A percentile compares a stretch with the other conserved stretches of the same genome.
Conservation (phyloP, 768 basidiomycete genomes). For the Calocybe gangraenosa region DNA sequence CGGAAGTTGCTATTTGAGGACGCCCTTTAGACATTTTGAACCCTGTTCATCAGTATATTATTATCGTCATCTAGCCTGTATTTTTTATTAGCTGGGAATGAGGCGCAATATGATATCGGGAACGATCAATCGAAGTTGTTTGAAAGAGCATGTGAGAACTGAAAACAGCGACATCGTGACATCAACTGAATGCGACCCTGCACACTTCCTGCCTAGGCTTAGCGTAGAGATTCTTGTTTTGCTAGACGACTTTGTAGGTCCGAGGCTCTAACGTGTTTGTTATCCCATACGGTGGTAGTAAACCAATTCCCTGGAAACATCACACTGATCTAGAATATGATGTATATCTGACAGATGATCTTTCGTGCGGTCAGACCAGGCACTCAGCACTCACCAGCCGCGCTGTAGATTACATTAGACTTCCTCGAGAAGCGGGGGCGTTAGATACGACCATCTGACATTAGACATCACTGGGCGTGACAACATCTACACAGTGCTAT, state of each 20-base stretch:
- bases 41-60: no score
- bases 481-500: not conserved
- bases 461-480: not conserved
- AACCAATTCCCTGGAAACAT: not conserved
- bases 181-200: conserved; percentile 3
- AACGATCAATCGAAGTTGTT: not conserved
- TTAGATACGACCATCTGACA: conserved; percentile 4
- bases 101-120: not conserved
- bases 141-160: no score
- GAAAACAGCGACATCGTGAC: no score
- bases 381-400: not conserved
- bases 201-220: not conserved
- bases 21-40: conserved; percentile 32
- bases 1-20: conserved; percentile 47
- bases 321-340: not conserved
- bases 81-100: no score
- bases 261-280: conserved; percentile 2
- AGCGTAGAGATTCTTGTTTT: no score
- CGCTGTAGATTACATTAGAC: not conserved
- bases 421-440: conserved; percentile 3
- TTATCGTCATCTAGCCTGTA: no score
- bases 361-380: not conserved
- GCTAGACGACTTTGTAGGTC: not conserved
- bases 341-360: conserved; percentile 7
- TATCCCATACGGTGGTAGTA: not conserved